Evolutionary conservation across 179 eudicot genomes (phyloP).

Genomic region (Actinidia arguta): DNA sequence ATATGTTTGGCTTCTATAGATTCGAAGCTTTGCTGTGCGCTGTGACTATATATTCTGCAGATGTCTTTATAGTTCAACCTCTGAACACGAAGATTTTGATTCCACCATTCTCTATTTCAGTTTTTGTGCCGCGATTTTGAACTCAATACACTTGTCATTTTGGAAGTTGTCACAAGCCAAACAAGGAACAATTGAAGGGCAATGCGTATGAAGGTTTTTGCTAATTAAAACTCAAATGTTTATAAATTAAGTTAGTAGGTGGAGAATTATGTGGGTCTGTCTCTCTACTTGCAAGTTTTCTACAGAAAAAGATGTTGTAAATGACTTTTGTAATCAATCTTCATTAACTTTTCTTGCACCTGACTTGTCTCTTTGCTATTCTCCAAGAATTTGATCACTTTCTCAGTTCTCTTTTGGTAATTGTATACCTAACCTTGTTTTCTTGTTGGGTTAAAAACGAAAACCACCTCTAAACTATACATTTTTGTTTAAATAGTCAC

Average conservation of each 20-base stretch:
- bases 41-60: slow-evolving; percentile 32
- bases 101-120: not conserved
- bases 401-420: no score
- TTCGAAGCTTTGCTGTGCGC: slow-evolving; percentile 85
- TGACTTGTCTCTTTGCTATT: not conserved
- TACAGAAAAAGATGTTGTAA: no score
- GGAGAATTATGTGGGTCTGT: not conserved
- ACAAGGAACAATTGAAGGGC: no score
- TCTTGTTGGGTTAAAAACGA: no score
- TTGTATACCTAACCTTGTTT: no score
- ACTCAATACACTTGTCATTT: not conserved
- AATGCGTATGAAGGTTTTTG: not conserved
- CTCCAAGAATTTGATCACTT: not conserved
- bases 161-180: not conserved
- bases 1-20: slow-evolving; percentile 92
- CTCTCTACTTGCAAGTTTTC: not conserved
- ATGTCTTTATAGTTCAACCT: slow-evolving; percentile 24
- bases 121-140: not conserved
- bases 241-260: not conserved
- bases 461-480: no score
- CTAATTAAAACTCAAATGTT: not conserved
- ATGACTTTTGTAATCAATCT: not conserved
- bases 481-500: not conserved
- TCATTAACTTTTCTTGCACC: not conserved
- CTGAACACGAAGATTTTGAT: slow-evolving; percentile 12